These are phyloP conservation scores for Collybiopsis luxurians DNA, from an alignment of 768 basidiomycete genomes.

Conservation along the genomic window DNA sequence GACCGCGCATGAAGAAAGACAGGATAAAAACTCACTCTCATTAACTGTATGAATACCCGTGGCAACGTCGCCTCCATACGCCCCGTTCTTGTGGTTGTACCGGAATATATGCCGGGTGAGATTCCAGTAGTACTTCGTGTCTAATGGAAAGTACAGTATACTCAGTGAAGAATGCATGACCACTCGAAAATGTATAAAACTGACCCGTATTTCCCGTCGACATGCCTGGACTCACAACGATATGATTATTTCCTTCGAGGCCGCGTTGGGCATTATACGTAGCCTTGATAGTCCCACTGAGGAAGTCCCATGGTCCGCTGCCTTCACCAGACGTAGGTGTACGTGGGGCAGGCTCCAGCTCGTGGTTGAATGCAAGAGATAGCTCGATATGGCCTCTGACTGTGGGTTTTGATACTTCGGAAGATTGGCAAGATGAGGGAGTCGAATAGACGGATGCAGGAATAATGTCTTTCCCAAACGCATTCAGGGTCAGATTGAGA, in stretches of 20 bases:
- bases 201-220: constrained; percentile 35
- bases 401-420: neutral
- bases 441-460: constrained; percentile 20
- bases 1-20: no score
- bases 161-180: constrained; percentile 4
- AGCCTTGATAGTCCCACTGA: constrained; percentile 43
- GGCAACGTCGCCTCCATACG: constrained; percentile 12
- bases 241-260: constrained; percentile 10
- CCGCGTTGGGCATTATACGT: constrained; percentile 30
- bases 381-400: constrained; percentile 1
- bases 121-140: constrained; percentile 32
- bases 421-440: constrained; percentile 18
- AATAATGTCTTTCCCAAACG: constrained; percentile 32
- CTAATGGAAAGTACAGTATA: constrained; percentile 18
- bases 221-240: constrained; percentile 27
- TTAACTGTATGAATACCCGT: constrained; percentile 48
- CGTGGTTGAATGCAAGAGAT: constrained; percentile 31
- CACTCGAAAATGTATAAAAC: constrained; percentile 1
- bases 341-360: constrained; percentile 48
- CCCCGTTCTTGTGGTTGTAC: constrained; percentile 34
- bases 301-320: constrained; percentile 26
- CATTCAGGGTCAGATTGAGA: constrained; percentile 37
- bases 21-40: constrained; percentile 35
- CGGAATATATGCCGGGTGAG: constrained; percentile 41
- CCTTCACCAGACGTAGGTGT: constrained; percentile 25